A percentile compares a stretch with the other conserved stretches of the same genome.
phyloP scores from a whole-genome alignment of 2,329 filamentous ascomycete genomes.

The Colletotrichum sp. region DNA sequence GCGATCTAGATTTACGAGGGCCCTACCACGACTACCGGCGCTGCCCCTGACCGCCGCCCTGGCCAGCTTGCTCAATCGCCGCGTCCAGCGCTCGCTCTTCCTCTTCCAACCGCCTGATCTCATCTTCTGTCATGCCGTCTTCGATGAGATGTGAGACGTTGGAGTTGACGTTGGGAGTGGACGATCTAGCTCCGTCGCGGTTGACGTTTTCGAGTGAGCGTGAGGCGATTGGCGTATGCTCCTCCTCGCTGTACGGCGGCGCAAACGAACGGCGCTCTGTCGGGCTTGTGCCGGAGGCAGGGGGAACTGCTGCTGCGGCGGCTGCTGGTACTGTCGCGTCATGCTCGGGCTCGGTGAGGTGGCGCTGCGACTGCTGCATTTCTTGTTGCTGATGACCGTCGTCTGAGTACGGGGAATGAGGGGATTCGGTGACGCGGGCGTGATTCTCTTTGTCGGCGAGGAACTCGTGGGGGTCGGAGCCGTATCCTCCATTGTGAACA shows the following conservation, averaged over 20 bases:
- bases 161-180: conserved; percentile 28
- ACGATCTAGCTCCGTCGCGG: background rate
- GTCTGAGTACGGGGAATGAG: conserved; percentile 49
- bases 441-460: conserved; percentile 52
- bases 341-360: background rate
- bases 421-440: conserved; percentile 41
- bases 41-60: background rate
- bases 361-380: conserved; percentile 14
- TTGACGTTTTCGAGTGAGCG: conserved; percentile 1
- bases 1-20: background rate
- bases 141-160: conserved; percentile 60
- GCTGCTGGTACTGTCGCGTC: background rate
- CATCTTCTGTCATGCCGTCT: conserved; percentile 64
- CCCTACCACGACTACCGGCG: background rate
- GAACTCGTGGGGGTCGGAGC: conserved; percentile 36
- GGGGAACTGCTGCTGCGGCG: background rate
- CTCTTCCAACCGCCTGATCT: conserved; percentile 60
- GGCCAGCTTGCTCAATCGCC: conserved; percentile 55
- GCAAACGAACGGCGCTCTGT: background rate
- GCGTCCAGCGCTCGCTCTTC: conserved; percentile 63
- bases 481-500: conserved; percentile 30
- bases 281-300: background rate
- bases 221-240: background rate
- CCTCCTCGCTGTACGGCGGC: conserved; percentile 5
- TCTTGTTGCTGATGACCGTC: conserved; percentile 31